A percentile compares a stretch with the other conserved stretches of the same genome.
Evolutionary conservation across 2,329 filamentous ascomycete species (phyloP).

Genomic region (Epichloe amarillans): DNA sequence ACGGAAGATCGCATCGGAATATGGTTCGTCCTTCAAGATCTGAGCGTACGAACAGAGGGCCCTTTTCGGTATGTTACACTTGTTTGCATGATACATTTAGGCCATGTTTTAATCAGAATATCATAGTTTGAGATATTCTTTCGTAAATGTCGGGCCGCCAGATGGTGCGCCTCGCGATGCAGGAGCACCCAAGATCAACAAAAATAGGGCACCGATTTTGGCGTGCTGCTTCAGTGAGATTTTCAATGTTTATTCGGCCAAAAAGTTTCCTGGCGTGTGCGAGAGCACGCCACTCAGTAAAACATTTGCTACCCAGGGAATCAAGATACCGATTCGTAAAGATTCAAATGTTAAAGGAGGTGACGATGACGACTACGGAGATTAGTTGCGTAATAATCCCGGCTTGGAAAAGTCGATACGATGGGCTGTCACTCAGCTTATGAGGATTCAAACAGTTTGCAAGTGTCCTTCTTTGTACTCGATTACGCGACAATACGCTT

Average conservation of each 20-base stretch:
- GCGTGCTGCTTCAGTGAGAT: conserved; percentile 75
- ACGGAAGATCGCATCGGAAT: conserved; percentile 70
- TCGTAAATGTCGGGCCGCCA: conserved; percentile 66
- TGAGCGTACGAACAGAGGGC: conserved; percentile 88
- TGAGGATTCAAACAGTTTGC: not conserved
- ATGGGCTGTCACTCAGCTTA: not conserved
- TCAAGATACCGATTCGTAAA: conserved; percentile 93
- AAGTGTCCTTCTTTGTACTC: too few species aligned
- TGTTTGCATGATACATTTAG: not conserved
- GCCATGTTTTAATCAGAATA: conserved; percentile 8
- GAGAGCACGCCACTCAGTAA: conserved; percentile 87
- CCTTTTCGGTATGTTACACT: conserved; percentile 55
- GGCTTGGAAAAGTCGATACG: not conserved
- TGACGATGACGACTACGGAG: conserved; percentile 36
- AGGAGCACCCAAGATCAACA: conserved; percentile 44
- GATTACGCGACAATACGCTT: too few species aligned
- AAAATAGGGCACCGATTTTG: conserved; percentile 65
- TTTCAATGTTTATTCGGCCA: conserved; percentile 91
- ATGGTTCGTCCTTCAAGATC: conserved; percentile 93
- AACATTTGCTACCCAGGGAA: conserved; percentile 82
- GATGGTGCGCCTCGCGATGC: conserved; percentile 24
- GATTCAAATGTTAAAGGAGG: conserved; percentile 49
- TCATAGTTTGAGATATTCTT: conserved; percentile 50
- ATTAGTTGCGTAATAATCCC: conserved; percentile 8
- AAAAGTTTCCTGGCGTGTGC: conserved; percentile 98